phyloP scores from a whole-genome alignment of 495 filamentous ascomycete species.

The Amniculicola lignicola region DNA sequence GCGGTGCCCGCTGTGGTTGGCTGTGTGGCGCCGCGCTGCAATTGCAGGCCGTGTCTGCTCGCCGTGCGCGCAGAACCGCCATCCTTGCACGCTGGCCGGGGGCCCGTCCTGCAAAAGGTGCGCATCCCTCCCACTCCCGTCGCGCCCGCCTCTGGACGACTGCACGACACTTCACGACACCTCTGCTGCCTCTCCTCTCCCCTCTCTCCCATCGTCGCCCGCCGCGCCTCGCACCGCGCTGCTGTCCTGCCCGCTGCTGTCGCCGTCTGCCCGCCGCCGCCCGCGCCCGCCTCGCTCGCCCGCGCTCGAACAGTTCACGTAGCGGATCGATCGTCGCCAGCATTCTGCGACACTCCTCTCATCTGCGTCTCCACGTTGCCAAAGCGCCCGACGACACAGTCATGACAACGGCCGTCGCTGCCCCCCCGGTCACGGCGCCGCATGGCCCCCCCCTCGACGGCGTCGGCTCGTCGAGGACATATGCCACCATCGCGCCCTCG shows the following conservation, averaged over 20 bases:
- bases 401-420: conserved; percentile 35
- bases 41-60: too few relatives aligned
- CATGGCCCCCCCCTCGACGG: conserved; percentile 27
- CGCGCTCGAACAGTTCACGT: conserved; percentile 25
- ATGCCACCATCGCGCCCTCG: conserved; percentile 38
- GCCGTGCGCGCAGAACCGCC: too few relatives aligned
- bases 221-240: neutral
- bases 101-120: conserved; percentile 1
- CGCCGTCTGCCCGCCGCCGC: neutral
- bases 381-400: neutral
- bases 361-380: too few relatives aligned
- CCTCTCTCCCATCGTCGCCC: neutral
- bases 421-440: conserved; percentile 32
- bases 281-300: conserved; percentile 9
- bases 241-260: neutral
- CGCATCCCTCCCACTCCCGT: conserved; percentile 1
- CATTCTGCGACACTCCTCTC: conserved; percentile 16
- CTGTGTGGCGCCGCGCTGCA: conserved; percentile 4
- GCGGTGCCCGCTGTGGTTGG: neutral
- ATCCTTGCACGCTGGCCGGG: neutral
- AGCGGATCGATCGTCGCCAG: conserved; percentile 11
- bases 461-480: conserved; percentile 26
- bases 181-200: neutral
- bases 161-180: neutral
- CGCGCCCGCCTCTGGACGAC: neutral